Percentiles rank a stretch among this genome's conserved stretches.
These are phyloP conservation scores for Hygrophorus russula DNA, from an alignment of 768 basidiomycete genomes.

Conservation along the genomic window DNA sequence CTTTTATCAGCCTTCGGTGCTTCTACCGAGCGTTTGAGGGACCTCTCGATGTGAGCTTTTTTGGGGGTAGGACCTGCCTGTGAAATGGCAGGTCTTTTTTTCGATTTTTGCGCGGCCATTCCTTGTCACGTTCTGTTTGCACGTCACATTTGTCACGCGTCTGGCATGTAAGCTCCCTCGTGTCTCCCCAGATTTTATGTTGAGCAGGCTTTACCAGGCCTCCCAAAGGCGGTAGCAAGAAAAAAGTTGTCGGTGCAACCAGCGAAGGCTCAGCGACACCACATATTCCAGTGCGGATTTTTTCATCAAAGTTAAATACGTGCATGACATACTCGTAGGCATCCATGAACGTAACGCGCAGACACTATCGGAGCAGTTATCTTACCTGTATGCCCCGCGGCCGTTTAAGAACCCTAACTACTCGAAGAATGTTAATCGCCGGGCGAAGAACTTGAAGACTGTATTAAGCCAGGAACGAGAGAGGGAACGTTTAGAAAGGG, in stretches of 20 bases:
- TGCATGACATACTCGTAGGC: not conserved
- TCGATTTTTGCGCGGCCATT: constrained; percentile 25
- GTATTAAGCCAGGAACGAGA: constrained; percentile 74
- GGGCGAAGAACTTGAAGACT: constrained; percentile 72
- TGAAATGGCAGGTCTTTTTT: constrained; percentile 38
- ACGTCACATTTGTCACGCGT: too few species aligned
- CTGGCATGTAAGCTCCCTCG: too few species aligned
- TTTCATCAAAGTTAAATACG: not conserved
- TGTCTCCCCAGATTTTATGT: not conserved
- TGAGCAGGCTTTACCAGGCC: constrained; percentile 21
- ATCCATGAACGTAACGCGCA: constrained; percentile 15
- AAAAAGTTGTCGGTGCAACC: constrained; percentile 19
- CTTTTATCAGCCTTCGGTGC: constrained; percentile 31
- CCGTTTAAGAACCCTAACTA: constrained; percentile 74
- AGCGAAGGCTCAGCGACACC: constrained; percentile 36
- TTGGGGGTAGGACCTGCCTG: constrained; percentile 41
- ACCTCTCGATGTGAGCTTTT: constrained; percentile 36
- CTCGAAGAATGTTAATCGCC: constrained; percentile 55
- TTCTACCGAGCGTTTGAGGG: constrained; percentile 8
- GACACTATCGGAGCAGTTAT: constrained; percentile 67
- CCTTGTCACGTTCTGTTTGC: too few species aligned
- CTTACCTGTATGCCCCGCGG: constrained; percentile 55
- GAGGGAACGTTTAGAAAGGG: constrained; percentile 57
- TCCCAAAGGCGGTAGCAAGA: constrained; percentile 31
- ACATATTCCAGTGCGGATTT: constrained; percentile 26